Percentiles rank a stretch among this genome's conserved stretches.
Evolutionary conservation across 2,329 filamentous ascomycete genomes (phyloP).

Genomic region (Colletotrichum plurivorum): DNA sequence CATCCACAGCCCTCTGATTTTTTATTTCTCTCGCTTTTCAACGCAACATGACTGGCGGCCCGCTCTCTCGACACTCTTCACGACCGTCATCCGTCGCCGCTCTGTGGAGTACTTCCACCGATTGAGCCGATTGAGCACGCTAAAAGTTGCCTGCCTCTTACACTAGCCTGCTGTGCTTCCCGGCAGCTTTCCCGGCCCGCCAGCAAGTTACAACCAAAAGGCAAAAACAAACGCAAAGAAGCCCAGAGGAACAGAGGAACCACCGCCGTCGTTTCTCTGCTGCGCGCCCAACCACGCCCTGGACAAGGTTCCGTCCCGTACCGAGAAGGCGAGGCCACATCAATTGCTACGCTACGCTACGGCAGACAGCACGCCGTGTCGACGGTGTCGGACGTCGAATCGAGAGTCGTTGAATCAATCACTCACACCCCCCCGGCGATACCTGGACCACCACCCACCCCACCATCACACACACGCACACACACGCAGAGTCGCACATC

Average conservation of each 20-base stretch:
- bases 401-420: slow-evolving; percentile 7
- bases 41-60: slow-evolving; percentile 3
- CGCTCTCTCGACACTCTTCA: slow-evolving; percentile 13
- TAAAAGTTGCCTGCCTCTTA: background rate
- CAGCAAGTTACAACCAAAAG: slow-evolving; percentile 16
- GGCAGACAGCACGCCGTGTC: background rate
- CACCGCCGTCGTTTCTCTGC: background rate
- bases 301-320: slow-evolving; percentile 27
- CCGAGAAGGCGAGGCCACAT: slow-evolving; percentile 8
- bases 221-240: slow-evolving; percentile 5
- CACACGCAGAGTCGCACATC: background rate
- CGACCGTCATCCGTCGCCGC: background rate
- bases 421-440: background rate
- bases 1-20: slow-evolving; percentile 7
- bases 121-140: background rate
- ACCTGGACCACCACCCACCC: slow-evolving; percentile 10
- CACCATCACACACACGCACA: slow-evolving; percentile 3
- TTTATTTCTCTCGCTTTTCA: slow-evolving; percentile 19
- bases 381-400: background rate
- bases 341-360: background rate
- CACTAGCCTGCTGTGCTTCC: slow-evolving; percentile 16
- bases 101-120: slow-evolving; percentile 12
- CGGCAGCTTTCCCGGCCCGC: slow-evolving; percentile 20
- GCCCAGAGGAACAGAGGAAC: slow-evolving; percentile 2
- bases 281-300: background rate